Evolutionary conservation across 164 flowering plant genomes (phyloP).

Genomic region (Vitis cinerea): DNA sequence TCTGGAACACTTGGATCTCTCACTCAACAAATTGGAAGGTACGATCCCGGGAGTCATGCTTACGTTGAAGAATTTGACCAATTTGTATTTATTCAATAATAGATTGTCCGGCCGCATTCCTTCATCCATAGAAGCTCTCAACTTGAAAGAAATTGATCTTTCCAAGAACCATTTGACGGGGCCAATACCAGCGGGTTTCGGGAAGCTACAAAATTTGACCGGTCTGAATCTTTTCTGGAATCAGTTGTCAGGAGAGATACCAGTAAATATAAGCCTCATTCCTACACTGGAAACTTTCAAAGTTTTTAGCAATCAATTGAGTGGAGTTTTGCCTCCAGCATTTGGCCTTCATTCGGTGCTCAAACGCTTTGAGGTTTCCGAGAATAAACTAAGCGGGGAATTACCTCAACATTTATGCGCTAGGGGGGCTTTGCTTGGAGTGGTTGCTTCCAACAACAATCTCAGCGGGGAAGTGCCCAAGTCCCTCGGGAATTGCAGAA

Average conservation of each 20-base stretch:
- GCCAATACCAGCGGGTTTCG: constrained; percentile 55
- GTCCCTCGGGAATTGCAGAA: constrained; percentile 53
- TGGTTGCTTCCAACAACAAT: constrained; percentile 51
- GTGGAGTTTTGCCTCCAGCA: constrained; percentile 48
- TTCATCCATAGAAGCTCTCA: constrained; percentile 24
- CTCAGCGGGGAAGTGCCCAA: constrained; percentile 57
- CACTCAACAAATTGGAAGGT: constrained; percentile 42
- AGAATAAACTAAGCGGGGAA: constrained; percentile 40
- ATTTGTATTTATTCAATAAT: constrained; percentile 43
- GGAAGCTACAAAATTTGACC: constrained; percentile 36
- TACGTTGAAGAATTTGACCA: constrained; percentile 42
- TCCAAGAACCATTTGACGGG: constrained; percentile 59
- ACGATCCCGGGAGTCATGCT: constrained; percentile 56
- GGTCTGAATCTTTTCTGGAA: constrained; percentile 37
- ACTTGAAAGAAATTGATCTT: constrained; percentile 48
- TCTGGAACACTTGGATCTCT: constrained; percentile 51
- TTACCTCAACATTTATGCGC: constrained; percentile 48
- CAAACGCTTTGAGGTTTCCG: constrained; percentile 38
- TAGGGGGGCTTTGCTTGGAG: constrained; percentile 32
- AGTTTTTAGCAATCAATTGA: constrained; percentile 39
- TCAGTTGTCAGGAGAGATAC: constrained; percentile 46
- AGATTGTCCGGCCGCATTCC: constrained; percentile 66
- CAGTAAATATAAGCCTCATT: constrained; percentile 34
- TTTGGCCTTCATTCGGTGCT: constrained; percentile 52
- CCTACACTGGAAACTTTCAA: constrained; percentile 24